A percentile compares a stretch with the other conserved stretches of the same genome.
These are phyloP conservation scores for Plantago major DNA, from an alignment of 257 asterid species.

Conservation along the genomic window DNA sequence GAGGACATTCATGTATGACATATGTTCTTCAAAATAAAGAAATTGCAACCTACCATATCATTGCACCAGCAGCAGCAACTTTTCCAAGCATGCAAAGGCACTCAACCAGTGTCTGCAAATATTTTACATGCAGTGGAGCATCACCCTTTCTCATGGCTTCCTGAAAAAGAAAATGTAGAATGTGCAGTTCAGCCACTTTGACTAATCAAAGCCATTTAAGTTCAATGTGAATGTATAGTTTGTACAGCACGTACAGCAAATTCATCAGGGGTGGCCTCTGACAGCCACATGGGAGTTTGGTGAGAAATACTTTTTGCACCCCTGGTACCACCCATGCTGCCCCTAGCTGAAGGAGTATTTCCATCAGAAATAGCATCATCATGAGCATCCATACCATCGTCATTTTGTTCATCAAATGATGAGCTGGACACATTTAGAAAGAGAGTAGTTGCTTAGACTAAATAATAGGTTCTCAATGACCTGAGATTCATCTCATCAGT, in stretches of 20 bases:
- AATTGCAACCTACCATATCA: constrained; percentile 70
- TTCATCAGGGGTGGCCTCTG: constrained; percentile 94
- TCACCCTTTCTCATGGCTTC: constrained; percentile 90
- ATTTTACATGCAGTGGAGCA: constrained; percentile 80
- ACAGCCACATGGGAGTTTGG: constrained; percentile 82
- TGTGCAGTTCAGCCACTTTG: constrained; percentile 22
- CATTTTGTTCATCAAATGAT: constrained; percentile 68
- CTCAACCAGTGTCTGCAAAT: constrained; percentile 94
- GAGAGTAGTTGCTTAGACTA: constrained; percentile 6
- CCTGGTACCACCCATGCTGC: constrained; percentile 47
- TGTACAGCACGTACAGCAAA: constrained; percentile 73
- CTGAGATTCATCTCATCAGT: too few species aligned
- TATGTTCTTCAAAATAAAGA: constrained; percentile 9
- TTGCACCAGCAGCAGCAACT: constrained; percentile 99
- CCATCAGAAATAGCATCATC: constrained; percentile 54
- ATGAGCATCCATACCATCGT: constrained; percentile 56
- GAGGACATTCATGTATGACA: not conserved
- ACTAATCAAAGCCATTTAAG: constrained; percentile 22
- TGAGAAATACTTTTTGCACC: constrained; percentile 48
- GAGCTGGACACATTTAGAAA: constrained; percentile 48
- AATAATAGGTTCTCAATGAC: too few species aligned
- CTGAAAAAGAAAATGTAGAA: constrained; percentile 40
- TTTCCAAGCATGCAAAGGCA: constrained; percentile 96
- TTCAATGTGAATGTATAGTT: constrained; percentile 23
- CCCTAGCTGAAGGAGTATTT: constrained; percentile 40